Evolutionary conservation across 129 eudicot species (phyloP), one percentile per base, ranked within the genome.

Genomic region (Sambucus nigra): DNA sequence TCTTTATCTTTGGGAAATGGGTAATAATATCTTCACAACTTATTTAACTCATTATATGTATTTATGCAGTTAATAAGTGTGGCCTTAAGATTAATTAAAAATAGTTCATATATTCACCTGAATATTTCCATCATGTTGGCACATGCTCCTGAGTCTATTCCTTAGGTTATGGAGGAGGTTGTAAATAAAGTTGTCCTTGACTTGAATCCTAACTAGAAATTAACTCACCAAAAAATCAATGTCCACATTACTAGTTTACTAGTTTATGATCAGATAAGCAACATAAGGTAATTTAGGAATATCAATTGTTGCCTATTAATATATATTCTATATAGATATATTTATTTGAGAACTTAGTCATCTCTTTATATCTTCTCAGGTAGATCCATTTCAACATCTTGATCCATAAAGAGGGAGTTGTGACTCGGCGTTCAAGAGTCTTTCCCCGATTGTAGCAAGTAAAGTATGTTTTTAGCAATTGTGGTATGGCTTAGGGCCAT

Each of bases 161-260:
- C 86, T 46, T 95, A 91, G 80, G 95, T 91, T 54, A 91, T 86
- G 99, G 99, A 91, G 62, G 99, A 91, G 76, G 95, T 91, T 72
- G 95, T 95, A 56, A 83, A 80, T 53, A 91, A 82, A 61, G 83
- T 91, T 64, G 95, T 91, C 11, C 86, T 85, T 54, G 79, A 75
- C 61, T 57, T 82, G 15, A 89, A 91, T 68, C 82, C 89, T 5
- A 91, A 91, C 69, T 91, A 91, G 65, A 82, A 67, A 65, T 69
- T 73, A 47, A 91, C 86, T 20, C 99, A 91, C 63, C 89, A 91
- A 50, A 91, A 69, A 52, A 80, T 82, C 20, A 82, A 86, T 75
- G 87, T 91, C 47, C 83, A 95, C 46, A 80, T 91, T 29, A 91
- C 94, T 78, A 91, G 86, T 76, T 74, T 91, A 27, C 99, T 94